These are phyloP conservation scores for Teunomyces lycoperdinae DNA, from an alignment of 805 yeast species.

Conservation along the genomic window DNA sequence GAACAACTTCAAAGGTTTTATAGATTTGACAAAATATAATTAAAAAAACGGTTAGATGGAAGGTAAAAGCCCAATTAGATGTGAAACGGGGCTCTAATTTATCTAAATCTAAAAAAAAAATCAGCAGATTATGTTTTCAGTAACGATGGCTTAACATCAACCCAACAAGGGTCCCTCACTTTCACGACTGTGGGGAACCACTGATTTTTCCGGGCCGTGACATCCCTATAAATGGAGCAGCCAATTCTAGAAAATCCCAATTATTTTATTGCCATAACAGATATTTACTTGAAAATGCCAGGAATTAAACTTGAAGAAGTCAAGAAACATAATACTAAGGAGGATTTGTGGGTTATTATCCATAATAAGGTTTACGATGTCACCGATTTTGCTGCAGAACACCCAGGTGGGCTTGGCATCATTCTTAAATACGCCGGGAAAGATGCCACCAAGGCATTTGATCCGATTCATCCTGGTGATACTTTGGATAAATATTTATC, in stretches of 20 bases:
- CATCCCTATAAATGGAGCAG: neutral
- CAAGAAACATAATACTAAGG: conserved; percentile 47
- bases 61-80: too few relatives aligned
- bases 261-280: neutral
- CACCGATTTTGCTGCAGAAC: conserved; percentile 56
- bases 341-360: conserved; percentile 82
- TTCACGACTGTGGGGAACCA: neutral
- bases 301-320: conserved; percentile 23
- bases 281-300: neutral
- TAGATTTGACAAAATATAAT: too few relatives aligned
- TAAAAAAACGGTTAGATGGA: too few relatives aligned
- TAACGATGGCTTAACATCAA: neutral
- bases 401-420: conserved; percentile 61
- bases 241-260: neutral
- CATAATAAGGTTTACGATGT: conserved; percentile 79
- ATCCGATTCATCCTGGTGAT: conserved; percentile 90
- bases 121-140: too few relatives aligned
- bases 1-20: too few relatives aligned
- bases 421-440: conserved; percentile 51
- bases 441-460: conserved; percentile 75
- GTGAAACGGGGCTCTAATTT: too few relatives aligned
- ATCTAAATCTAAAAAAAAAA: too few relatives aligned
- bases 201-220: neutral
- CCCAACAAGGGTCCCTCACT: neutral
- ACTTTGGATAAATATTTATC: conserved; percentile 68